Evolutionary conservation across 2,329 filamentous ascomycete genomes (phyloP).

Genomic region (Stemphylium beticola): DNA sequence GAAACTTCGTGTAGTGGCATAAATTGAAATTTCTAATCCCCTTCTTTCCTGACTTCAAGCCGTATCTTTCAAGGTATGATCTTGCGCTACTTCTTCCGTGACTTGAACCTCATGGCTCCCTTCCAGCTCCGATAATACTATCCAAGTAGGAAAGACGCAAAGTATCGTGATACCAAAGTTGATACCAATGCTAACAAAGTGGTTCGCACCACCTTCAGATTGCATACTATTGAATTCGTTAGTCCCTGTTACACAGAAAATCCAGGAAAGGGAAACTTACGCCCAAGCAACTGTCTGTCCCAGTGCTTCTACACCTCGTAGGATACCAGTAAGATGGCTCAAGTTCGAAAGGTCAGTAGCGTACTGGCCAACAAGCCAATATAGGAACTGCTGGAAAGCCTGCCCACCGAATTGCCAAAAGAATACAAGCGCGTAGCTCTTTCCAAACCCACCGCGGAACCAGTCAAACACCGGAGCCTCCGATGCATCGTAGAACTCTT

Average conservation of each 20-base stretch:
- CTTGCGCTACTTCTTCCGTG: conserved; percentile 17
- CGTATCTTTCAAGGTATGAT: background rate
- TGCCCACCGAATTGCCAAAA: conserved; percentile 48
- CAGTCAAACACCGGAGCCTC: conserved; percentile 41
- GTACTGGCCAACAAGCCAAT: conserved; percentile 48
- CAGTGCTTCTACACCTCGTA: conserved; percentile 43
- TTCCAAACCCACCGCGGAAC: conserved; percentile 45
- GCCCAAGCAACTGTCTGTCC: conserved; percentile 48
- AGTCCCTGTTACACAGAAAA: conserved; percentile 1
- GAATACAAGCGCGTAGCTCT: conserved; percentile 42
- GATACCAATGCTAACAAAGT: conserved; percentile 46
- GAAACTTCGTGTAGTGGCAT: background rate
- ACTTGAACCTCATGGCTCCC: conserved; percentile 38
- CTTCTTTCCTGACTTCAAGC: background rate
- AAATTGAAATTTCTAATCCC: too few species aligned
- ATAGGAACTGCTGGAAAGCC: conserved; percentile 47
- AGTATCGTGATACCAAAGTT: conserved; percentile 45
- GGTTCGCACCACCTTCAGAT: conserved; percentile 44
- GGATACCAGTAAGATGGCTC: conserved; percentile 45
- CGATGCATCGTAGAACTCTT: conserved; percentile 38
- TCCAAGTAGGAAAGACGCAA: conserved; percentile 43
- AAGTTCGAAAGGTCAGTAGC: conserved; percentile 41
- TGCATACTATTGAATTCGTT: conserved; percentile 36
- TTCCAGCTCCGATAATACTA: conserved; percentile 41
- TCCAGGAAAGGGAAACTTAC: conserved; percentile 20